Evolutionary conservation across 2,329 filamentous ascomycete genomes (phyloP).

Genomic region (Hirsutella thompsonii): DNA sequence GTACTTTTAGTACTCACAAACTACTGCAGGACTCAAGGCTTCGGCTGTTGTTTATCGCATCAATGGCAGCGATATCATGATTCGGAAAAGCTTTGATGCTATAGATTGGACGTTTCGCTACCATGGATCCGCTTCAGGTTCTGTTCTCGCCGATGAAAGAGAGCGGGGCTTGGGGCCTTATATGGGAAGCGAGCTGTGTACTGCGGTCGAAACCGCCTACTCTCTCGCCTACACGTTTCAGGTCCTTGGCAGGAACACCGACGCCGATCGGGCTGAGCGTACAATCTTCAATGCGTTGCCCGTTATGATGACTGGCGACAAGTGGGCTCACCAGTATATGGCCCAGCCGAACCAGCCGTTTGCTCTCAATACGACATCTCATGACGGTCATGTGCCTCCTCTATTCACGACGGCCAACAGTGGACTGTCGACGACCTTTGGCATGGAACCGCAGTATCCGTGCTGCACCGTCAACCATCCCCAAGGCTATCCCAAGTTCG

Average conservation of each 20-base stretch:
- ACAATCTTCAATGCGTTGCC: constrained; percentile 43
- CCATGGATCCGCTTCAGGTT: constrained; percentile 26
- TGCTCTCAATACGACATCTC: constrained; percentile 23
- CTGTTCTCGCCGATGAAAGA: constrained; percentile 27
- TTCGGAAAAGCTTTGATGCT: constrained; percentile 21
- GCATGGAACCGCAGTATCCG: constrained; percentile 36
- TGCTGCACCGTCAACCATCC: constrained; percentile 48
- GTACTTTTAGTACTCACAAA: too few species aligned
- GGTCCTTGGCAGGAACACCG: constrained; percentile 17
- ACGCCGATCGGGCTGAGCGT: constrained; percentile 37
- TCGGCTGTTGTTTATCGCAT: constrained; percentile 26
- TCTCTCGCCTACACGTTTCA: constrained; percentile 20
- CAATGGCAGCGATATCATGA: constrained; percentile 21
- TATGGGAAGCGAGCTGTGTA: constrained; percentile 23
- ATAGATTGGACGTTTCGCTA: constrained; percentile 22
- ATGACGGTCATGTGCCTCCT: constrained; percentile 4
- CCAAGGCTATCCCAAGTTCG: constrained; percentile 43
- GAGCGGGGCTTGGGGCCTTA: constrained; percentile 23
- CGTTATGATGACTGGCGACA: constrained; percentile 34
- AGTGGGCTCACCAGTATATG: constrained; percentile 44
- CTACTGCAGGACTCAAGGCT: constrained; percentile 22
- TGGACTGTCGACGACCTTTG: constrained; percentile 26
- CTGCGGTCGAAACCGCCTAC: constrained; percentile 19
- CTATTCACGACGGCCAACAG: constrained; percentile 34
- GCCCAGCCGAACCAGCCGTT: constrained; percentile 40